A percentile compares a stretch with the other conserved stretches of the same genome.
phyloP scores from a whole-genome alignment of 2,329 filamentous ascomycete genomes.

The Aspergillus sp. region DNA sequence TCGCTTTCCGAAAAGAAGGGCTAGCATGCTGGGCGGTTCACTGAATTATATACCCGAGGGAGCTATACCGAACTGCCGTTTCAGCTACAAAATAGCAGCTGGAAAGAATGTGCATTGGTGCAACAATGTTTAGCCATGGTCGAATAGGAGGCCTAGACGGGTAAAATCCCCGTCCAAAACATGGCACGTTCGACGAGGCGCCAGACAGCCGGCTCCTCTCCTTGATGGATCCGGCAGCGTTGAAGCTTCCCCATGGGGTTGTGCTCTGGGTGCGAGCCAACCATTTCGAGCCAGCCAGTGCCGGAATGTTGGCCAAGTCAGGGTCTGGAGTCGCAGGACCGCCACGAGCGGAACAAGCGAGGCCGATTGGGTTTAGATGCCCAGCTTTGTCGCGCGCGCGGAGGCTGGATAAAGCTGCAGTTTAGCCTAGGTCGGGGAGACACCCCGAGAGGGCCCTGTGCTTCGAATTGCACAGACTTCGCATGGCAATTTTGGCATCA shows the following conservation, averaged over 20 bases:
- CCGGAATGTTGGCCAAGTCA: neutral
- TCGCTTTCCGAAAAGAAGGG: neutral
- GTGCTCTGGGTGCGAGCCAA: neutral
- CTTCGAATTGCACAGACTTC: neutral
- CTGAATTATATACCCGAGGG: conserved; percentile 5
- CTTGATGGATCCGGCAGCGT: conserved; percentile 6
- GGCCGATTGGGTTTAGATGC: conserved; percentile 4
- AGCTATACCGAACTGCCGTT: neutral
- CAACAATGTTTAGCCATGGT: conserved; percentile 5
- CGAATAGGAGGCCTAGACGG: neutral
- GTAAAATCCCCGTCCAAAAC: conserved; percentile 12
- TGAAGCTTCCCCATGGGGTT: conserved; percentile 11
- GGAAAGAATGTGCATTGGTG: conserved; percentile 3
- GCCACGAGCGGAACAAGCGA: conserved; percentile 3
- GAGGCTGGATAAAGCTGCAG: conserved; percentile 7
- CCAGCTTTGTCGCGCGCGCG: neutral
- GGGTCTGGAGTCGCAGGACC: conserved; percentile 4
- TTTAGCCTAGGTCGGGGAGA: conserved; percentile 7
- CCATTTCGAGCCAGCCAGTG: no score
- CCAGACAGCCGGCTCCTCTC: conserved; percentile 1
- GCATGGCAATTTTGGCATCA: neutral
- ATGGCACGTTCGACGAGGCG: neutral
- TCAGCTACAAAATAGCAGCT: neutral
- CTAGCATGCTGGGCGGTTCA: neutral
- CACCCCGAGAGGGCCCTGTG: neutral